A percentile compares a stretch with the other conserved stretches of the same genome.
Evolutionary conservation across 2,329 filamentous ascomycete genomes (phyloP).

Genomic region (Alternaria sp.): DNA sequence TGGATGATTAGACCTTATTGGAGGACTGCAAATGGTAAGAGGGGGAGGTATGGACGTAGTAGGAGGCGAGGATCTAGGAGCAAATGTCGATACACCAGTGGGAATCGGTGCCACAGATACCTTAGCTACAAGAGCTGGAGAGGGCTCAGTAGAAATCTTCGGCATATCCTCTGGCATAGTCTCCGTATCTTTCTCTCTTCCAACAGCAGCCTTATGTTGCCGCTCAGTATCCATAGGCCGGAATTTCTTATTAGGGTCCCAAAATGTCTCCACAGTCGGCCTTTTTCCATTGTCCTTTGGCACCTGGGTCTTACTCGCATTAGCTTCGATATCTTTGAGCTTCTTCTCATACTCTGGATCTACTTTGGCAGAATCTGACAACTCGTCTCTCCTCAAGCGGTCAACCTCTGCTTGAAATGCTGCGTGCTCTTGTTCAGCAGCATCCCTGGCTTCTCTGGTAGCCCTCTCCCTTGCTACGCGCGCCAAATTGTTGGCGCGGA

Average conservation of each 20-base stretch:
- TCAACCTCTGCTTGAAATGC: background rate
- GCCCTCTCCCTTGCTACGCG: background rate
- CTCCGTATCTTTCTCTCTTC: background rate
- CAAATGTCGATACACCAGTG: background rate
- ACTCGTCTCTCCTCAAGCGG: background rate
- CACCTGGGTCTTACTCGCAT: background rate
- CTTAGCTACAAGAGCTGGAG: background rate
- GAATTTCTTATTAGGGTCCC: background rate
- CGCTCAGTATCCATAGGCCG: background rate
- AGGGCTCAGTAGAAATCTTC: background rate
- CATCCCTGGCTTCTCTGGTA: background rate
- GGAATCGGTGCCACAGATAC: background rate
- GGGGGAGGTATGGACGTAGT: background rate
- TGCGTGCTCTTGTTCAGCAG: background rate
- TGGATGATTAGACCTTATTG: background rate
- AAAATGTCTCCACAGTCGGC: background rate
- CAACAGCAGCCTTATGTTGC: background rate
- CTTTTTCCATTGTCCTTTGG: background rate
- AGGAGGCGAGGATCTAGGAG: background rate
- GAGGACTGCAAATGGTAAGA: no score
- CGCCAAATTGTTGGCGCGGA: background rate
- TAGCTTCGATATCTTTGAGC: background rate
- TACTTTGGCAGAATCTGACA: background rate
- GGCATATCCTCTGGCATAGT: fast-evolving
- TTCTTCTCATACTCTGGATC: background rate